Evolutionary conservation across 1,284 basidiomycete genomes (phyloP).

Genomic region (Ceratobasidium sp.): DNA sequence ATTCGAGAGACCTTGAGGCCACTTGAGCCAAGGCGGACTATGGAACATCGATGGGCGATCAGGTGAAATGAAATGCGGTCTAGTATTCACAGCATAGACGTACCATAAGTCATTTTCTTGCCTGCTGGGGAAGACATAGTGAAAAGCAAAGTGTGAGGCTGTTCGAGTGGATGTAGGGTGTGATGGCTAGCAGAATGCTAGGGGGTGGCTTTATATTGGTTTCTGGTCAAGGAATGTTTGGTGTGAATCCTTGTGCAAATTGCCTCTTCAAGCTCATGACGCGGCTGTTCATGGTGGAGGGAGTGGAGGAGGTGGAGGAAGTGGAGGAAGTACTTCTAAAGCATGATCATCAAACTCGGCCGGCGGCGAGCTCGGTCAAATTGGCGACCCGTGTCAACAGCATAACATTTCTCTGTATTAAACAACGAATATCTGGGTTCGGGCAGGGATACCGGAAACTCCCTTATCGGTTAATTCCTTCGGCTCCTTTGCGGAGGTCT

Average conservation of each 20-base stretch:
- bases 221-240: too few relatives aligned
- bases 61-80: too few relatives aligned
- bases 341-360: neutral
- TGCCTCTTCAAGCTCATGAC: too few relatives aligned
- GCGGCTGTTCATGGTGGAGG: too few relatives aligned
- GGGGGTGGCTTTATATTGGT: too few relatives aligned
- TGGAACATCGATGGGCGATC: neutral
- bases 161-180: neutral
- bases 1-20: constrained; percentile 55
- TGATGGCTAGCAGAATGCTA: too few relatives aligned
- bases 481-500: constrained; percentile 47
- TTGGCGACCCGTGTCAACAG: neutral
- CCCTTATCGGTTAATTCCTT: constrained; percentile 33
- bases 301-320: too few relatives aligned
- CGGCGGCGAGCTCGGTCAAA: constrained; percentile 3
- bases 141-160: neutral
- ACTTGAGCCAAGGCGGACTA: constrained; percentile 54
- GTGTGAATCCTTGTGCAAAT: too few relatives aligned
- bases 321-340: too few relatives aligned
- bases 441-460: neutral
- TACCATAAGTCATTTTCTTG: constrained; percentile 39
- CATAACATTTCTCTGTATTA: neutral
- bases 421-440: neutral
- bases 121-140: constrained; percentile 17
- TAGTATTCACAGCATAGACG: neutral